Percentiles rank a stretch among this genome's conserved stretches.
Conservation (phyloP, 106 monocot species). For the Allium sativum region DNA sequence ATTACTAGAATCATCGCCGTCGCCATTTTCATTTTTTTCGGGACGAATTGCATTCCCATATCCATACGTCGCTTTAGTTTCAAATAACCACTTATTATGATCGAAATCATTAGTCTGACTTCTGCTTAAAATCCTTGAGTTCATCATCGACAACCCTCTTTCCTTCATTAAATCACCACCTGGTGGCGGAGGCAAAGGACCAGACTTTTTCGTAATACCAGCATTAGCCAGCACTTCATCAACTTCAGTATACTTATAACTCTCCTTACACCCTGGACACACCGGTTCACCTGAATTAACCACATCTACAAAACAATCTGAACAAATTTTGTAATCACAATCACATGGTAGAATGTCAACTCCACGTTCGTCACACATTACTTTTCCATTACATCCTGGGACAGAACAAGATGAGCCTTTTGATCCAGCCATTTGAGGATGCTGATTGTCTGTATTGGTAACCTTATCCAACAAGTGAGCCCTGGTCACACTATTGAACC, state of each 20-base stretch:
- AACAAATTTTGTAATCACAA: constrained; percentile 62
- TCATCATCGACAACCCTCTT: constrained; percentile 24
- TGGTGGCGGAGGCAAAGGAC: constrained; percentile 13
- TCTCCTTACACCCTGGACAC: constrained; percentile 64
- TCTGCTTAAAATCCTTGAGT: constrained; percentile 12
- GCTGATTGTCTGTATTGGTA: constrained; percentile 33
- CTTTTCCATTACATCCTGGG: constrained; percentile 34
- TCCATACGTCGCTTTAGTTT: constrained; percentile 37
- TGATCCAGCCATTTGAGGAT: constrained; percentile 57
- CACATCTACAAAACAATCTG: constrained; percentile 43
- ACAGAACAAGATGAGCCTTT: constrained; percentile 47
- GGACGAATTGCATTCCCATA: constrained; percentile 49
- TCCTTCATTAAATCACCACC: constrained; percentile 16
- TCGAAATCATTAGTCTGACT: constrained; percentile 30
- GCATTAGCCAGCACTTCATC: constrained; percentile 22
- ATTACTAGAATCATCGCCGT: not conserved
- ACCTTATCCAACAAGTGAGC: constrained; percentile 58
- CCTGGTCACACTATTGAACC: constrained; percentile 32
- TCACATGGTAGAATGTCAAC: constrained; percentile 58
- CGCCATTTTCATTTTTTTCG: constrained; percentile 17
- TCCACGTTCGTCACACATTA: constrained; percentile 59
- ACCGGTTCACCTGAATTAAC: constrained; percentile 20
- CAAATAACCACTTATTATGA: constrained; percentile 43
- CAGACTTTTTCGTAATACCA: not conserved
- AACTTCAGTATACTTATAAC: constrained; percentile 35